phyloP scores from a whole-genome alignment of 768 basidiomycete species.

The Leccinum fibrillosum region DNA sequence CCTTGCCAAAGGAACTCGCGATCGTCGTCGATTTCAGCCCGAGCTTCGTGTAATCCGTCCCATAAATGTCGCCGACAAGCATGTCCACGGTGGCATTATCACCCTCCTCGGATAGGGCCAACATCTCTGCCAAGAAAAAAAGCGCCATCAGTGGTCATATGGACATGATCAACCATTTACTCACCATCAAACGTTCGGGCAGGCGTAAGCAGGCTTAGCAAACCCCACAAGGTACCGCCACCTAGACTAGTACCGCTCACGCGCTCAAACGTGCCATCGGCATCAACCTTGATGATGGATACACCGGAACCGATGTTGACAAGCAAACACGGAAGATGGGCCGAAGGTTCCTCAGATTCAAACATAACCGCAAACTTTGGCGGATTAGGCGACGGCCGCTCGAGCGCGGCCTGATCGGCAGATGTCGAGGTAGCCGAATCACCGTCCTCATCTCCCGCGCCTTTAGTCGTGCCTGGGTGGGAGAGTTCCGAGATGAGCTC shows the following conservation, averaged over 20 bases:
- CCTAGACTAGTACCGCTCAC: slow-evolving; percentile 96
- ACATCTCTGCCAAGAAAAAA: slow-evolving; percentile 71
- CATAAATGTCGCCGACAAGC: slow-evolving; percentile 99
- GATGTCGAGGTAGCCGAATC: slow-evolving; percentile 8
- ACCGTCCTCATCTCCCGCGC: neutral
- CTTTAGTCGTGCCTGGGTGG: slow-evolving; percentile 29
- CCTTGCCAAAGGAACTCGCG: slow-evolving; percentile 97
- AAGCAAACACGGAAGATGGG: slow-evolving; percentile 91
- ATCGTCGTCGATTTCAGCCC: slow-evolving; percentile 98
- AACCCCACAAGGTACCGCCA: slow-evolving; percentile 96
- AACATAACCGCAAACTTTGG: slow-evolving; percentile 89
- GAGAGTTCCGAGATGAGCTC: slow-evolving; percentile 78
- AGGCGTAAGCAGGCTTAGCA: slow-evolving; percentile 91
- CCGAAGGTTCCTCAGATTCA: slow-evolving; percentile 69
- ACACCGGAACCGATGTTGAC: slow-evolving; percentile 99
- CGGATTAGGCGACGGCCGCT: slow-evolving; percentile 87
- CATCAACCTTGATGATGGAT: slow-evolving; percentile 95
- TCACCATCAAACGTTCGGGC: slow-evolving; percentile 93
- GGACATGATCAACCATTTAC: slow-evolving; percentile 31
- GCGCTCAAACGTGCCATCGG: slow-evolving; percentile 92
- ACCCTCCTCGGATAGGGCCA: slow-evolving; percentile 88
- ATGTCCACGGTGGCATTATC: slow-evolving; percentile 95
- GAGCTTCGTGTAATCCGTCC: slow-evolving; percentile 93
- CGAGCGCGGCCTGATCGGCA: slow-evolving; percentile 38
- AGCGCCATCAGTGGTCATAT: neutral